A percentile compares a stretch with the other conserved stretches of the same genome.
These are phyloP conservation scores for Trichoderma orchidacearum DNA, from an alignment of 495 filamentous ascomycete species.

Conservation along the genomic window DNA sequence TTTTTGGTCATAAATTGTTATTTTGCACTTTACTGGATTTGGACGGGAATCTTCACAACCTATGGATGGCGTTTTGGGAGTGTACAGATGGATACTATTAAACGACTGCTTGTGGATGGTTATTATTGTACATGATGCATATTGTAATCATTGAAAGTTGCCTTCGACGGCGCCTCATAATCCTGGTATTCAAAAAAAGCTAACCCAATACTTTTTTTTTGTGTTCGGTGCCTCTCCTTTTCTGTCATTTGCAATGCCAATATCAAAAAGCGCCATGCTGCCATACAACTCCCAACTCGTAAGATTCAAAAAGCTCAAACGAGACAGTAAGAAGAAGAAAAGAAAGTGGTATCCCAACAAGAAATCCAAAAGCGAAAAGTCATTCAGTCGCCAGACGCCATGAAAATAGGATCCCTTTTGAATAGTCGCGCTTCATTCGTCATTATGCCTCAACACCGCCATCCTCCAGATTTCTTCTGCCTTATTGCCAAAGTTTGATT, in stretches of 20 bases:
- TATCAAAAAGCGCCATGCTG: background rate
- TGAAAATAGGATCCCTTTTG: background rate
- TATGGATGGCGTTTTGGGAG: background rate
- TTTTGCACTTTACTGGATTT: background rate
- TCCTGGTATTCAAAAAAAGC: background rate
- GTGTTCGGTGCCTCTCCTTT: background rate
- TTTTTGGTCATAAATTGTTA: too few species aligned
- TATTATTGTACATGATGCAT: background rate
- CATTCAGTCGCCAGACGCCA: constrained; percentile 6
- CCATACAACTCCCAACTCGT: too few species aligned
- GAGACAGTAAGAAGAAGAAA: background rate
- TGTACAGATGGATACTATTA: background rate
- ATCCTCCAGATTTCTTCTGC: background rate
- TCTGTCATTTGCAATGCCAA: background rate
- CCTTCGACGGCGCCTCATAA: background rate
- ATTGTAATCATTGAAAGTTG: background rate
- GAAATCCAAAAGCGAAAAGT: constrained; percentile 8
- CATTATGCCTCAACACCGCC: background rate
- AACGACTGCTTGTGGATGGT: background rate
- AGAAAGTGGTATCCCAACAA: background rate
- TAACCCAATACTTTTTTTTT: too few species aligned
- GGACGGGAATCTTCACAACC: background rate
- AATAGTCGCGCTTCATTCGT: background rate
- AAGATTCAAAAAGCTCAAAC: background rate
- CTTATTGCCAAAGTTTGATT: background rate